Base-by-base conservation (phyloP, 805 yeast species). In the Ogataea ramenticola region DNA sequence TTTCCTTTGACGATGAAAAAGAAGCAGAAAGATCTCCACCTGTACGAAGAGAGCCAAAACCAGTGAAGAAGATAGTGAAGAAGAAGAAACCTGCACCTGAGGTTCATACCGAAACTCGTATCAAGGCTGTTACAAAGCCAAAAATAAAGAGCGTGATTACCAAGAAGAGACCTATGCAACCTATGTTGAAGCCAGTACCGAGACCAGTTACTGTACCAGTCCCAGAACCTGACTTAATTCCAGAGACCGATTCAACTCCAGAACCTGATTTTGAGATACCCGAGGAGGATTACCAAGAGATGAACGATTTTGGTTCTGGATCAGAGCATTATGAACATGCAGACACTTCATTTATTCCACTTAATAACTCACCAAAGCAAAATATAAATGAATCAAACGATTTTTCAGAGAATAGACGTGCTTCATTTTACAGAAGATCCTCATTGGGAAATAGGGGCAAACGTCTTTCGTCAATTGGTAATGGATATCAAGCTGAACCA, bases 391-490 rank as follows among this genome's bases (percentile, higher is more conserved):
- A 22, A 22, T 11, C 29, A 19, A 4, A 21, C 16, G 35, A 32
- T 16, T 32, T 32, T 6, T 32, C 35, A 32, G 19, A n/a, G 6
- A 32, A 10, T 17, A 32, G 35, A 16, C 22, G 36, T 19, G 15
- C 22, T 5, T 36, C 39, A 4, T 27, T n/a, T 7, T 14, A 43
- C 19, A 65, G 84, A 50, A 57, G 83, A 42, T 55, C 77, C 1
- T 77, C 84, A 1, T 61, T 80, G 49, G 57, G 71, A 34, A 72
- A 74, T 43, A 65, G 93, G 30, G 93, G 93, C 8, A 82, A 81
- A 53, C 62, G 93, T 26, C 75, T 80, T 2, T 83, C 86, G 55
- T 80, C 89, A 0, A 74, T 84, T 7, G 89, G 90, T 2, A 82
- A 81, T 54, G 91, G 90, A 2, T 78, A 77, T 51, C 69, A 67